Conservation (phyloP, 169 alveolate species). For the Theileria orientalis region DNA sequence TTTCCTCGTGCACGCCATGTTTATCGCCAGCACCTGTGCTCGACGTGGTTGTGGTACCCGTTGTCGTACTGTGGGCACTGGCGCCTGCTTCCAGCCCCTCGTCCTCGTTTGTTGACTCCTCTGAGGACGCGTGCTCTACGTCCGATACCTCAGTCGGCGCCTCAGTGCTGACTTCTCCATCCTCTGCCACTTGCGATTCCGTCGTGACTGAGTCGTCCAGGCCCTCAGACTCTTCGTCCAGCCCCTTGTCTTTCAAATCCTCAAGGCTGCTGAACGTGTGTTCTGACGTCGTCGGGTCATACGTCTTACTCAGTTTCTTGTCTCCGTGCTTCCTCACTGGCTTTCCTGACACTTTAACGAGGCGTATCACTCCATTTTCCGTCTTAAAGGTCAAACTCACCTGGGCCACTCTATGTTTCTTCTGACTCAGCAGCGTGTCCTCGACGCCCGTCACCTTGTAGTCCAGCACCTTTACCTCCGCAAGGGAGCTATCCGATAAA, state of each 20-base stretch:
- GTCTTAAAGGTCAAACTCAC: background rate
- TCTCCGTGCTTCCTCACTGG: background rate
- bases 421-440: constrained; percentile 20
- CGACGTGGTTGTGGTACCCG: constrained; percentile 5
- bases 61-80: no score
- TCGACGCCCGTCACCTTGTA: constrained; percentile 27
- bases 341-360: background rate
- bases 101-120: constrained; percentile 31
- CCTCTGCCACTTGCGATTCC: constrained; percentile 9
- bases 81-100: background rate
- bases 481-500: constrained; percentile 26
- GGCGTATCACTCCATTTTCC: background rate
- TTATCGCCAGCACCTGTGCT: background rate
- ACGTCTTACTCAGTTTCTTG: background rate
- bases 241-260: constrained; percentile 29
- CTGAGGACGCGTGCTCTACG: constrained; percentile 8
- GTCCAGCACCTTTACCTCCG: constrained; percentile 37
- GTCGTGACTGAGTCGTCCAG: constrained; percentile 27
- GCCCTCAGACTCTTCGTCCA: constrained; percentile 36
- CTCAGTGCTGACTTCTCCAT: constrained; percentile 24
- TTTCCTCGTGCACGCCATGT: constrained; percentile 8
- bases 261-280: constrained; percentile 34
- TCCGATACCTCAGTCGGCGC: no score
- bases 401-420: constrained; percentile 3
- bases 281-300: background rate